These are phyloP conservation scores for Syncephalis fuscata DNA, from an alignment of 371 early-diverging fungal genomes.

Conservation along the genomic window DNA sequence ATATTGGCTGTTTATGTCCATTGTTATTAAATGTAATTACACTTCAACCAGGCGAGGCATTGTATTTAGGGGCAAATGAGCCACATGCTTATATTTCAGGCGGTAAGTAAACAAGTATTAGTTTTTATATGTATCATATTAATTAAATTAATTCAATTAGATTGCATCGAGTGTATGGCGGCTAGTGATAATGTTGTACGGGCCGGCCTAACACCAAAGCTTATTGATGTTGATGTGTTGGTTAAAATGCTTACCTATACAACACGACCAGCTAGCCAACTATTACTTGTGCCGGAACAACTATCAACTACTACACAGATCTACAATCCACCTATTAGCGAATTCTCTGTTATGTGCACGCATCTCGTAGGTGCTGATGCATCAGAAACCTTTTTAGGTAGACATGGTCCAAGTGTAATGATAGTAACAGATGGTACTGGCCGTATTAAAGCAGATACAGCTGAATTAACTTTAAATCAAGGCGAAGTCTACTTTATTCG, in stretches of 20 bases:
- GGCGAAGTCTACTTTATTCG: conserved; percentile 1
- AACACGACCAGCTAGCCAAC: conserved; percentile 54
- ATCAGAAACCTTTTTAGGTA: conserved; percentile 27
- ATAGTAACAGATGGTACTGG: conserved; percentile 69
- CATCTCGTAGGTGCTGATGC: conserved; percentile 17
- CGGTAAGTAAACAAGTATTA: conserved; percentile 24
- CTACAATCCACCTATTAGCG: conserved; percentile 93
- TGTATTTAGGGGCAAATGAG: conserved; percentile 91
- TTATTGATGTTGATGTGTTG: conserved; percentile 87
- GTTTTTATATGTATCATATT: conserved; percentile 1
- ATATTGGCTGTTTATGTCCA: conserved; percentile 78
- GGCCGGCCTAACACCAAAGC: conserved; percentile 95
- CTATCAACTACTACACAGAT: conserved; percentile 26
- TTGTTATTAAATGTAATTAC: conserved; percentile 76
- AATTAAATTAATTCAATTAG: conserved; percentile 16
- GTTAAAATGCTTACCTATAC: conserved; percentile 86
- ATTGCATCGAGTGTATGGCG: conserved; percentile 97
- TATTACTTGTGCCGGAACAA: conserved; percentile 42
- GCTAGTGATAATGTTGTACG: conserved; percentile 94
- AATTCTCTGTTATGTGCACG: conserved; percentile 73
- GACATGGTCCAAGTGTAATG: conserved; percentile 71
- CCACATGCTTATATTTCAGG: conserved; percentile 95
- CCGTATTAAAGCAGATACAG: conserved; percentile 3
- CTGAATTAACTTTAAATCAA: not conserved
- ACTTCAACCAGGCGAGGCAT: conserved; percentile 73